Conservation (phyloP, 768 basidiomycete genomes). For the Panellus pusillus region DNA sequence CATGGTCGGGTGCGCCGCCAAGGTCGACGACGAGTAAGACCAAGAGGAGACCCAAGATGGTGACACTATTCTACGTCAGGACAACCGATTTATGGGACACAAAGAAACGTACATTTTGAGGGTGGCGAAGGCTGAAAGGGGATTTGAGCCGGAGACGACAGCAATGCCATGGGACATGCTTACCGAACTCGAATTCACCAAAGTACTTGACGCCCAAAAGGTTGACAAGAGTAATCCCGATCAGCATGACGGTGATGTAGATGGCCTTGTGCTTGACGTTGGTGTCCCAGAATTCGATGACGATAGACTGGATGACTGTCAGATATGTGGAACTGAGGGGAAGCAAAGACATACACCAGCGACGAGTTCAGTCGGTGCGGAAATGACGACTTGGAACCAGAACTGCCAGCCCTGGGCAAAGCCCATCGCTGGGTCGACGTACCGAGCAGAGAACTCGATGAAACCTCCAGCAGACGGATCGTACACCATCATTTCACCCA, state of each 20-base stretch:
- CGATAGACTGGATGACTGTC: constrained; percentile 23
- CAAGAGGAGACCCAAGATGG: constrained; percentile 41
- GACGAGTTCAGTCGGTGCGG: constrained; percentile 37
- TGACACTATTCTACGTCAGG: constrained; percentile 20
- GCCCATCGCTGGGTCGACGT: constrained; percentile 36
- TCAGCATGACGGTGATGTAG: constrained; percentile 32
- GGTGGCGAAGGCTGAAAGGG: constrained; percentile 45
- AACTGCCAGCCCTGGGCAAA: constrained; percentile 39
- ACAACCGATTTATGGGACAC: no score
- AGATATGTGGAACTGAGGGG: constrained; percentile 8
- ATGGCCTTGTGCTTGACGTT: constrained; percentile 30
- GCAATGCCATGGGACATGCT: background rate
- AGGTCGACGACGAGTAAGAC: constrained; percentile 50
- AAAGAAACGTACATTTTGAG: constrained; percentile 37
- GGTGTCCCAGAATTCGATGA: constrained; percentile 41
- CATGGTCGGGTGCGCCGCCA: constrained; percentile 45
- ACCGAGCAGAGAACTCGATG: constrained; percentile 28
- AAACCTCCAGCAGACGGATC: constrained; percentile 30
- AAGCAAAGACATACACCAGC: constrained; percentile 22
- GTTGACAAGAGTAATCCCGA: constrained; percentile 31
- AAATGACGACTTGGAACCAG: constrained; percentile 30
- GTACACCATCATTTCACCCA: constrained; percentile 30
- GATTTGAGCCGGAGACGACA: constrained; percentile 30
- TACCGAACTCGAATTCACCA: constrained; percentile 26
- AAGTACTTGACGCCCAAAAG: constrained; percentile 26